Conservation (phyloP, 306 rosid species). For the Adenanthera pavonina region DNA sequence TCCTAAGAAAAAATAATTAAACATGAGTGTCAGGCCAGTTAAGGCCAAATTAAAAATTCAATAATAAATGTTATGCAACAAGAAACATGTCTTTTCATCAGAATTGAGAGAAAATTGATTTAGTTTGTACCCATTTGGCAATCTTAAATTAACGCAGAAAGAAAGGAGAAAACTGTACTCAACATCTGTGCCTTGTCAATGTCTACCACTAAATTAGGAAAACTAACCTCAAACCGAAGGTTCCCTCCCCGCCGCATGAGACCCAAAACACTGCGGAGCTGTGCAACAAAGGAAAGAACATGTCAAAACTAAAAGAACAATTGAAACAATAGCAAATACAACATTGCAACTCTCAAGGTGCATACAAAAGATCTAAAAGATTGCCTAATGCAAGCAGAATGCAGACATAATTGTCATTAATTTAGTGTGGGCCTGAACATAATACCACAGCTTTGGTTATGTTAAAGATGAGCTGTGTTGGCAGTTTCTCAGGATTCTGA, state of each 20-base stretch:
- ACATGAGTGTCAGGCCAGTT: neutral
- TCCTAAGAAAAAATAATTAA: conserved; percentile 12
- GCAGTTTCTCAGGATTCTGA: neutral
- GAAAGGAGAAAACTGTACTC: conserved; percentile 9
- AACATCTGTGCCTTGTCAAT: conserved; percentile 24
- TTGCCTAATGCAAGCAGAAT: neutral
- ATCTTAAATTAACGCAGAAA: neutral
- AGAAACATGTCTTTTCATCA: neutral
- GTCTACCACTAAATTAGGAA: conserved; percentile 24
- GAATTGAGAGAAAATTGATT: conserved; percentile 13
- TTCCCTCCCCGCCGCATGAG: conserved; percentile 88
- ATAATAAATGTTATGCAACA: neutral
- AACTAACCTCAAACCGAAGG: conserved; percentile 87
- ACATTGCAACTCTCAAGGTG: conserved; percentile 10
- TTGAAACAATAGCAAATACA: conserved; percentile 8
- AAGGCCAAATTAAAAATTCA: conserved; percentile 1
- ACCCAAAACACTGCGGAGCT: conserved; percentile 92
- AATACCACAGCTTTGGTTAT: conserved; percentile 8
- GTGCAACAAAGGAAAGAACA: conserved; percentile 44
- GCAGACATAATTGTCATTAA: neutral
- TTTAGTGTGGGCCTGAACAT: neutral
- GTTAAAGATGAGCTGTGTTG: neutral
- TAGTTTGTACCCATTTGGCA: conserved; percentile 13
- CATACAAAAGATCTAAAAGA: neutral
- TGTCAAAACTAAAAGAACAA: conserved; percentile 40